These are phyloP conservation scores for Sphaerulina vaccinii DNA, from an alignment of 2,329 filamentous ascomycete genomes.

Conservation along the genomic window DNA sequence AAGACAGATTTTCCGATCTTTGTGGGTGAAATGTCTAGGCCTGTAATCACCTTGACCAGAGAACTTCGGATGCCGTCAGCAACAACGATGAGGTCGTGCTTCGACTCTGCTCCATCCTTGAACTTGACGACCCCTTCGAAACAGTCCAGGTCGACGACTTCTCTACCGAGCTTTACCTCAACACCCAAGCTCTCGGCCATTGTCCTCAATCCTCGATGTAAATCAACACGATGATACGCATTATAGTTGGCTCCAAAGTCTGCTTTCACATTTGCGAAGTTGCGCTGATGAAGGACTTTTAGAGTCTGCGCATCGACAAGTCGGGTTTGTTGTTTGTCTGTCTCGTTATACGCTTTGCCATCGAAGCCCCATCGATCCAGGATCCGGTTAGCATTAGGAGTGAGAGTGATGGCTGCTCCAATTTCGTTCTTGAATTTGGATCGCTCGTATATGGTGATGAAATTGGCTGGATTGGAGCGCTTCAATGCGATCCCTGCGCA, in stretches of 20 bases:
- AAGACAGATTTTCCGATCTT: conserved; percentile 20
- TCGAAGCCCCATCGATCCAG: conserved; percentile 41
- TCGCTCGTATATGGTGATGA: conserved; percentile 29
- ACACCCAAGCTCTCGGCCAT: conserved; percentile 18
- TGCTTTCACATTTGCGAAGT: conserved; percentile 13
- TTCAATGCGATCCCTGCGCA: conserved; percentile 24
- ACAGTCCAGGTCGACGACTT: conserved; percentile 21
- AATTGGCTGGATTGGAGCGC: conserved; percentile 16
- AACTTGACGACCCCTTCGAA: conserved; percentile 18
- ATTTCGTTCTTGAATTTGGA: conserved; percentile 42
- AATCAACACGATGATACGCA: conserved; percentile 26
- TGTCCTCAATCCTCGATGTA: conserved; percentile 20
- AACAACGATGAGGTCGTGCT: conserved; percentile 25
- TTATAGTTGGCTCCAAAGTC: conserved; percentile 21
- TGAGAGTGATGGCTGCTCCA: conserved; percentile 44
- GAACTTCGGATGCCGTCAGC: conserved; percentile 27
- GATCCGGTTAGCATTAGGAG: conserved; percentile 41
- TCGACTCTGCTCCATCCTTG: conserved; percentile 11
- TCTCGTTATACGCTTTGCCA: conserved; percentile 23
- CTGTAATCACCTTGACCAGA: conserved; percentile 10
- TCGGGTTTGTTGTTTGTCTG: conserved; percentile 13
- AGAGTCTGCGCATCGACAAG: conserved; percentile 10
- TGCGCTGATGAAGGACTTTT: conserved; percentile 6
- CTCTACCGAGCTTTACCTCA: conserved; percentile 15
- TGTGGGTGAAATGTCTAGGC: background rate